Evolutionary conservation across 148 eudicot genomes (phyloP).

Genomic region (Camellia granthamiana): DNA sequence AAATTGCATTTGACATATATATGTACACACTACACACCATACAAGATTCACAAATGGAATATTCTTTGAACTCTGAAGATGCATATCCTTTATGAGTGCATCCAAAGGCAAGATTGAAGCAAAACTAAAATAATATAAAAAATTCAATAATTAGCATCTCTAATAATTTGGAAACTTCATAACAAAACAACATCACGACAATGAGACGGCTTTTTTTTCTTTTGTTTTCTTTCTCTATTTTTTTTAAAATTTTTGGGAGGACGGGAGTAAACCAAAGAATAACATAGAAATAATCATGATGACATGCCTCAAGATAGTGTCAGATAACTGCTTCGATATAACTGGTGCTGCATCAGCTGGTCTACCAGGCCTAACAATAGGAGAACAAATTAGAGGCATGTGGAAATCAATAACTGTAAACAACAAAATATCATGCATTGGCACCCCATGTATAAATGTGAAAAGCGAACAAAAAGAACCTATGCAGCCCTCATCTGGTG

Average conservation of each 20-base stretch:
- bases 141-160: neutral
- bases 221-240: too few species aligned
- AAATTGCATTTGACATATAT: neutral
- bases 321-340: conserved; percentile 80
- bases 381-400: conserved; percentile 97
- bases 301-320: conserved; percentile 64
- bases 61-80: neutral
- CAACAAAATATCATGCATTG: conserved; percentile 4
- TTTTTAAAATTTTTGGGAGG: neutral
- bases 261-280: neutral
- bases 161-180: neutral
- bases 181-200: neutral
- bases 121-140: neutral
- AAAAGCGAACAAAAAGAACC: conserved; percentile 33
- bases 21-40: neutral
- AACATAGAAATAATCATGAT: neutral
- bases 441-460: neutral
- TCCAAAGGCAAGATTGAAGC: neutral
- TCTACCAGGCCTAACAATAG: conserved; percentile 83
- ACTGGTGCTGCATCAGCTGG: conserved; percentile 83
- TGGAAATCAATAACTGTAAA: conserved; percentile 85
- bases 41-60: neutral
- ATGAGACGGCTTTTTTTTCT: too few species aligned
- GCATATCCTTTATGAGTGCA: too few species aligned
- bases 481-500: conserved; percentile 84